Evolutionary conservation across 78 protist genomes (phyloP), one percentile per base, ranked within the genome.

Genomic region (Dictyostelium firmibasis): DNA sequence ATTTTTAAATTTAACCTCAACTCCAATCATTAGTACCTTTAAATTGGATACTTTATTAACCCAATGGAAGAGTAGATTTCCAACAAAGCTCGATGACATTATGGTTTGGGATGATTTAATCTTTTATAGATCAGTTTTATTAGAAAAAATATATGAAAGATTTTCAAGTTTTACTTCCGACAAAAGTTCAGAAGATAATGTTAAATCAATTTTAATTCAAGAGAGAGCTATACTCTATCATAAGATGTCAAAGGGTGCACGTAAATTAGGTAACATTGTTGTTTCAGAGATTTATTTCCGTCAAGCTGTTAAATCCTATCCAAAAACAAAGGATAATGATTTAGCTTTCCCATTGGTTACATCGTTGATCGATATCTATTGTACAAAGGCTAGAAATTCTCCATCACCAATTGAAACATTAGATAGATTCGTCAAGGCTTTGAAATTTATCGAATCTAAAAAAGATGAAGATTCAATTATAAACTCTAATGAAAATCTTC

Each of bases 41-140:
- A 23, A 79, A 31, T n/a, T 95, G 72, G 67, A 95, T 27, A 16
- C 38, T 2, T 35, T 95, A 16, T n/a, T 95, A 10, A 18, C n/a
- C 2, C 74, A 20, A 41, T 95, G 97, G 97, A 76, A 81, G 33
- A 10, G 23, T 18, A 33, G 97, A 74, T 94, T 87, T 50, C 94
- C 94, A 69, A 81, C 91, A 4, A 9, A 38, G 23, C 2, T 67
- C 4, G 97, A 95, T 50, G 95, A 87, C n/a, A 81, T 95, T 33
- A 23, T 79, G 36, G 92, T 87, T 31, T 95, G 97, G 97, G 97
- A 95, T 67, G 94, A 95, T 77, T 10, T 95, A 10, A 85, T 95
- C 3, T 41, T 75, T 18, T 82, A 33, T 70, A 20, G 97, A 20
- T 44, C 85, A 25, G 88, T 95, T 3, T 67, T 86, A 44, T 75